Evolutionary conservation across 192 early-diverging fungal species (phyloP), one percentile per base, ranked within the genome.

Genomic region (Irineochytrium annulatum): DNA sequence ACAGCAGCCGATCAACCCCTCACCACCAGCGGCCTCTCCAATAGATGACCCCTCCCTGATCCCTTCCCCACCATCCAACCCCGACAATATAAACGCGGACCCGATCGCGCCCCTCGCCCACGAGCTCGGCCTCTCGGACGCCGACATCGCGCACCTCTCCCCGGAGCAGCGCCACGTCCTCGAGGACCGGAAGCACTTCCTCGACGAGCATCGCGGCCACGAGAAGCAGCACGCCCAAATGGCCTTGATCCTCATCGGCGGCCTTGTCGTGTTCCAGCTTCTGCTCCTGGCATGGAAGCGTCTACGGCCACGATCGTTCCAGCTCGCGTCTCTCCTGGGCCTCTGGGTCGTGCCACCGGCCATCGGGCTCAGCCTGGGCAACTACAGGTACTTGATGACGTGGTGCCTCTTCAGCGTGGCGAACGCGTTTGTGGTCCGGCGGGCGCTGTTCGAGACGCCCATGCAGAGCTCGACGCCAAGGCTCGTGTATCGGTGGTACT

Each of bases 401-500:
- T 81, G 79, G 79, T 13, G 37, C 37, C 1, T 63, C 1, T 81
- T 72, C 55, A 69, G 71, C 14, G 34, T 74, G 16, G 37, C 57
- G 29, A 81, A 81, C 56, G 51, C 52, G n/a, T 57, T 46, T 32
- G 62, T 81, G 22, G 63, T 78, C 31, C 29, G 56, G 41, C 19
- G 52, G 34, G 76, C 76, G 3, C 29, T 65, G 11, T 55, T 76
- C 41, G 67, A 75, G 55, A 58, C 26, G 20, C 75, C 79, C 2
- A 68, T 81, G 70, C 39, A 60, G 34, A 62, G 60, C 26, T 53
- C 58, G 11, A 81, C 79, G 1, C 79, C 79, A 34, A 51, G 63
- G 51, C 41, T 76, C 43, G 79, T 78, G n/a, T 81, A 76, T 52
- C 57, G 56, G 30, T 81, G 76, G 76, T 81, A 72, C 43, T 39